Conservation (phyloP, 208 protist species). For the Leishmania arabica region DNA sequence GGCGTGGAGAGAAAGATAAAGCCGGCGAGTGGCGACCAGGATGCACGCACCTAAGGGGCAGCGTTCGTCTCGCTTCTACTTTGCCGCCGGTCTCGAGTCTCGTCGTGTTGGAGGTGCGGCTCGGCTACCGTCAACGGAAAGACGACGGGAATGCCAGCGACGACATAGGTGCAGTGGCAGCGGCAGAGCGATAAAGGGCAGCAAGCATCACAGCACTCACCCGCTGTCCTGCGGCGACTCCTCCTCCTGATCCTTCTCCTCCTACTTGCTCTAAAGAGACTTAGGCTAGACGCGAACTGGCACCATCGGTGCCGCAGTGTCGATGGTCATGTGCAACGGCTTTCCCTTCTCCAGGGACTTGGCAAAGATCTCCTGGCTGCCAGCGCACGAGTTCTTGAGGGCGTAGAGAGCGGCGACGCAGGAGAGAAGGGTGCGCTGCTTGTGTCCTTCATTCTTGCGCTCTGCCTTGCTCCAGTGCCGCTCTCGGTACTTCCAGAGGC, state of each 20-base stretch:
- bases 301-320: conserved; percentile 33
- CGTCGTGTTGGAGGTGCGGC: not conserved
- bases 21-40: not conserved
- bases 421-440: conserved; percentile 33
- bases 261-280: not conserved
- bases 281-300: conserved; percentile 33
- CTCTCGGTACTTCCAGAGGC: conserved; percentile 44
- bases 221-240: not conserved
- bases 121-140: not conserved
- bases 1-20: not conserved
- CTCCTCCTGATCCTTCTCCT: not conserved
- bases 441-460: conserved; percentile 27
- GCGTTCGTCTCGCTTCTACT: not conserved
- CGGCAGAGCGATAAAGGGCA: not conserved
- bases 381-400: conserved; percentile 51
- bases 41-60: not conserved
- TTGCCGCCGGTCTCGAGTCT: not conserved
- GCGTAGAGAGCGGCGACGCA: conserved; percentile 54
- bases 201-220: not conserved
- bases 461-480: conserved; percentile 36
- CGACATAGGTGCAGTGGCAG: not conserved
- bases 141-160: not conserved
- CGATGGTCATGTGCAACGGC: conserved; percentile 25
- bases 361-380: conserved; percentile 38
- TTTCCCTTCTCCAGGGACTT: conserved; percentile 34